Percentiles rank a stretch among this genome's conserved stretches.
Evolutionary conservation across 2,329 filamentous ascomycete species (phyloP).

Genomic region (Cadophora malorum): DNA sequence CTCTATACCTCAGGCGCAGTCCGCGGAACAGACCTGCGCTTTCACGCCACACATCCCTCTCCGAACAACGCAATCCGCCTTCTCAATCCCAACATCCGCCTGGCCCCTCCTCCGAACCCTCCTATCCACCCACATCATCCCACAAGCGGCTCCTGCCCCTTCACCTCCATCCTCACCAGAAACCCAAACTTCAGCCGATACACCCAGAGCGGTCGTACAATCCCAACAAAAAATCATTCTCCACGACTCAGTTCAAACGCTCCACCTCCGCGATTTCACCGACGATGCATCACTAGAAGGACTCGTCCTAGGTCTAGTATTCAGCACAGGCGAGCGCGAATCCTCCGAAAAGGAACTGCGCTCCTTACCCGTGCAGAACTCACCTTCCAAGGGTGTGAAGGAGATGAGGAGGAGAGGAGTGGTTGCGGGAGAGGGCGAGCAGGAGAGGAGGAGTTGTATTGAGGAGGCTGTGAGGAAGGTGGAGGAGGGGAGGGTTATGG

Average conservation of each 20-base stretch:
- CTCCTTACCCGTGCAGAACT: neutral
- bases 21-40: slow-evolving; percentile 3
- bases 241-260: slow-evolving; percentile 28
- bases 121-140: slow-evolving; percentile 16
- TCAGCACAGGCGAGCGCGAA: slow-evolving; percentile 14
- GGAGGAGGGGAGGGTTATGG: slow-evolving; percentile 30
- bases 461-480: slow-evolving; percentile 33
- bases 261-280: slow-evolving; percentile 25
- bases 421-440: neutral
- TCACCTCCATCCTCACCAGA: slow-evolving; percentile 6
- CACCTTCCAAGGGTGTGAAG: neutral
- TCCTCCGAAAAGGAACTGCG: slow-evolving; percentile 20
- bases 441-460: slow-evolving; percentile 21
- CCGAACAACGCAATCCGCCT: slow-evolving; percentile 15
- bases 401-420: slow-evolving; percentile 5
- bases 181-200: neutral
- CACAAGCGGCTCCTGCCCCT: neutral
- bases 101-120: slow-evolving; percentile 19
- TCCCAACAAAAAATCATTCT: neutral
- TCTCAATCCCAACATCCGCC: slow-evolving; percentile 14
- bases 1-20: neutral
- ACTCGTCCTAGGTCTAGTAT: slow-evolving; percentile 32
- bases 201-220: neutral
- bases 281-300: slow-evolving; percentile 25
- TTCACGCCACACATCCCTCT: slow-evolving; percentile 24